These are phyloP conservation scores for Camellia japonica DNA, from an alignment of 148 eudicot species.

Conservation along the genomic window DNA sequence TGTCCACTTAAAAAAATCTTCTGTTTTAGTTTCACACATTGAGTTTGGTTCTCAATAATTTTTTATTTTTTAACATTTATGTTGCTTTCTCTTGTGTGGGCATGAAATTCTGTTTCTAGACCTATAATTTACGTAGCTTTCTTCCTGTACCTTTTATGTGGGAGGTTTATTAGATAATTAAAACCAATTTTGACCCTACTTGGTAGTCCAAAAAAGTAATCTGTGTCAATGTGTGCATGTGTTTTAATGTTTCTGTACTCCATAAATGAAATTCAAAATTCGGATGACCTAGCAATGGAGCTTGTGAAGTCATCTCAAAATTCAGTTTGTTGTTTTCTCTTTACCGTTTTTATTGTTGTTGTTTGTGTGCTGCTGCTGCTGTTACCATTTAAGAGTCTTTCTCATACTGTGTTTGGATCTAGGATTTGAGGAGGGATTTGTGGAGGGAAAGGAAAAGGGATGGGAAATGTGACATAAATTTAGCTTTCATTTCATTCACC, in stretches of 20 bases:
- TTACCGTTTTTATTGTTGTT: not conserved
- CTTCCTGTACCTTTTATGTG: not conserved
- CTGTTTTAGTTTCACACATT: not conserved
- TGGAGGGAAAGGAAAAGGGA: no score
- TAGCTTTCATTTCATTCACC: no score
- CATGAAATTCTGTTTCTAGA: not conserved
- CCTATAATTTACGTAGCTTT: not conserved
- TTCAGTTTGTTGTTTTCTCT: not conserved
- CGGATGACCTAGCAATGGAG: not conserved
- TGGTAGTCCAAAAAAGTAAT: not conserved
- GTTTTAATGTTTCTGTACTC: not conserved
- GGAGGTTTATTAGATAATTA: not conserved
- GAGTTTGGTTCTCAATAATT: not conserved
- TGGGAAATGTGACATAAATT: no score
- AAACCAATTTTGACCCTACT: not conserved
- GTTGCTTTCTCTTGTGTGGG: not conserved
- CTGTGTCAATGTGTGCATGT: not conserved
- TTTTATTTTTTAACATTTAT: not conserved
- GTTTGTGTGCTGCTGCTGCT: not conserved
- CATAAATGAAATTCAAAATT: not conserved
- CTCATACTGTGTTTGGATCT: no score
- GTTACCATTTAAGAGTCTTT: not conserved
- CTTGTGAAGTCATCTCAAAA: not conserved
- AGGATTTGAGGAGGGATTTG: no score
- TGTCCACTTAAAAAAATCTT: constrained; percentile 8